A percentile compares a stretch with the other conserved stretches of the same genome.
These are phyloP conservation scores for Globisporangium uncinulatum DNA, from an alignment of 352 stramenopile genomes.

Conservation along the genomic window DNA sequence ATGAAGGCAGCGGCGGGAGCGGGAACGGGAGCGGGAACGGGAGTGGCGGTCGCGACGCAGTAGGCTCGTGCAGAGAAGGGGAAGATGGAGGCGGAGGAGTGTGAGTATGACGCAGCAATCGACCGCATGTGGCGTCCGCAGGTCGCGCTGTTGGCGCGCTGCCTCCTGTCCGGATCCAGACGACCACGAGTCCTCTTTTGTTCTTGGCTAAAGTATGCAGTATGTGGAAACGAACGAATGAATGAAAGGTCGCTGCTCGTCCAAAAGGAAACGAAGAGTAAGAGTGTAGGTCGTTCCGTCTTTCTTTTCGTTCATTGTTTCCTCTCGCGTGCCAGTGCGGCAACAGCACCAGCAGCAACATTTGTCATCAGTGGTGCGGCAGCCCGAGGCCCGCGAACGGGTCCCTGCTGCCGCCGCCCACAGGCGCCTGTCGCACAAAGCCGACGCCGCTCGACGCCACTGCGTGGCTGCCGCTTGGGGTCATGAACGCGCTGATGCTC, in stretches of 20 bases:
- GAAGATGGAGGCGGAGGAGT: constrained; percentile 1
- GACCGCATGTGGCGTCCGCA: too few relatives aligned
- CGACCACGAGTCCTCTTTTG: constrained; percentile 1
- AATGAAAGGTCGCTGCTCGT: too few relatives aligned
- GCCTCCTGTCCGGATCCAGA: neutral
- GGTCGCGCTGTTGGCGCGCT: too few relatives aligned
- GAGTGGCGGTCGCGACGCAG: constrained; percentile 25
- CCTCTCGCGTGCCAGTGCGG: neutral
- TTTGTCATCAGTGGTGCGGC: constrained; percentile 26
- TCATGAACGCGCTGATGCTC: constrained; percentile 44
- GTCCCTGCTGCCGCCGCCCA: constrained; percentile 24
- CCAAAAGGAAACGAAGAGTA: too few relatives aligned
- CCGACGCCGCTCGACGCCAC: constrained; percentile 5
- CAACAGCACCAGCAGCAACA: too few relatives aligned
- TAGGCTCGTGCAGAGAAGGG: neutral
- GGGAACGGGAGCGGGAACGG: neutral
- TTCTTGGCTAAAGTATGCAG: neutral
- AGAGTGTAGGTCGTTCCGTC: neutral
- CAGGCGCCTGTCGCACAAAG: constrained; percentile 4
- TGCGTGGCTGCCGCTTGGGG: constrained; percentile 19
- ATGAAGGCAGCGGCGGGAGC: neutral
- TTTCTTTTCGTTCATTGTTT: constrained; percentile 4
- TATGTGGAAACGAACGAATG: neutral
- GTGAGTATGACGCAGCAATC: constrained; percentile 12
- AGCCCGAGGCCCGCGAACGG: constrained; percentile 75